Base-by-base conservation (phyloP, 2,329 filamentous ascomycete species). In the Venturia pyrina region DNA sequence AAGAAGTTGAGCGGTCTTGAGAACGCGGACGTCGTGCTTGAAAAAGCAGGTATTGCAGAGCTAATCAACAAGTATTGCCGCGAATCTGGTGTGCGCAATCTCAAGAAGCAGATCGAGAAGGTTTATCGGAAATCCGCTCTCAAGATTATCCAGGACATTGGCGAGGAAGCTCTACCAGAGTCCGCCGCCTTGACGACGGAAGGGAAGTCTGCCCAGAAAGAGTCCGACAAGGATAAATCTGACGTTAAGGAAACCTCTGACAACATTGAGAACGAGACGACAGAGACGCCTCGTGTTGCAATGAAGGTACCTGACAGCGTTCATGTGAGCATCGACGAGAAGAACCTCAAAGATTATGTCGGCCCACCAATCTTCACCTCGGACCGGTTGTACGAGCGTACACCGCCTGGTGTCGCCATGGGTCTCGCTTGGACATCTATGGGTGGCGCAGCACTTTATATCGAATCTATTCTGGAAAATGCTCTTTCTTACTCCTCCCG, bases 51-150 rank as follows among this genome's bases (percentile, higher is more conserved):
- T 15, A 96, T 99, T 57, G 89, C 95, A 73, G 95, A 99, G 77
- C 83, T 99, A 57, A 99, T 99, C 81, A 98, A 98, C 79, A 96
- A 91, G 32, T 99, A 99, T 80, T 97, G 93, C 79, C 90, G 95
- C 56, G 95, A 99, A 78, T 96, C 92, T 56, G 95, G 95, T 71
- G 96, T 99, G 10, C 89, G 95, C 70, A 99, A 99, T 74, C 80
- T 99, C 68, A 99, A 99, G 85, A 98, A 99, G 81, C 93, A 98
- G 76, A 99, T 99, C 68, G 95, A 99, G 77, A 99, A 99, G 81
- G 91, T 99, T 3, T 99, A 97, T 78, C 88, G 95, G 67, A 99
- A 99, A 78, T 92, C 93, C 17, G 96, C 95, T 0, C 82, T 99
- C 68, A 98, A 97, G 79, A 99, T 99, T 70, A 93, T 99, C 15